Conservation (phyloP, 176 grass and related monocot genomes). For the Carex littledalei region DNA sequence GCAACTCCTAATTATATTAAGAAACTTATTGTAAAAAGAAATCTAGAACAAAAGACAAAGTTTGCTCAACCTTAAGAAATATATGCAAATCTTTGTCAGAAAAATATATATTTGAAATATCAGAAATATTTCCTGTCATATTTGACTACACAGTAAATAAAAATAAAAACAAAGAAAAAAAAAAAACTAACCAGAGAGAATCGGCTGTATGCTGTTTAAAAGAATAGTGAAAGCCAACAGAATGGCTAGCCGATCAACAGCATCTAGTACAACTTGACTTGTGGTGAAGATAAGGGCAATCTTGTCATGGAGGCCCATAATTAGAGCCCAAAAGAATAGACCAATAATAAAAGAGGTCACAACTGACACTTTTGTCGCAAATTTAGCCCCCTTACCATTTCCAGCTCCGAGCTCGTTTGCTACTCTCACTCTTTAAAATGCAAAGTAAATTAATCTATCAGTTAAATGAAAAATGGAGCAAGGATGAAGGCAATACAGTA, state of each 20-base stretch:
- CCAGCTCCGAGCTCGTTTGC: constrained; percentile 87
- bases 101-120: not conserved
- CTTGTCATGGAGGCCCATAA: constrained; percentile 75
- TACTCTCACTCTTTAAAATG: constrained; percentile 53
- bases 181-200: constrained; percentile 51
- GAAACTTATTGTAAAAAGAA: not conserved
- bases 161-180: no score
- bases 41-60: not conserved
- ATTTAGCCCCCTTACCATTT: constrained; percentile 71
- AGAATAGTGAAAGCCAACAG: constrained; percentile 76
- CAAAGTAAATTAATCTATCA: not conserved
- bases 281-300: constrained; percentile 72
- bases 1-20: constrained; percentile 51
- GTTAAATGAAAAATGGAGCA: not conserved
- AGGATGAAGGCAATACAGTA: not conserved
- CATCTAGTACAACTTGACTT: constrained; percentile 56
- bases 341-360: constrained; percentile 68
- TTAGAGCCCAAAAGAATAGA: constrained; percentile 73
- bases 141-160: not conserved
- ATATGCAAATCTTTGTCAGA: not conserved
- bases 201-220: constrained; percentile 86
- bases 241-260: constrained; percentile 58
- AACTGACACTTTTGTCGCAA: constrained; percentile 65
- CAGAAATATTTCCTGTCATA: not conserved
- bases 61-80: not conserved